phyloP scores from a whole-genome alignment of 169 alveolate species.

The Neospora caninum region DNA sequence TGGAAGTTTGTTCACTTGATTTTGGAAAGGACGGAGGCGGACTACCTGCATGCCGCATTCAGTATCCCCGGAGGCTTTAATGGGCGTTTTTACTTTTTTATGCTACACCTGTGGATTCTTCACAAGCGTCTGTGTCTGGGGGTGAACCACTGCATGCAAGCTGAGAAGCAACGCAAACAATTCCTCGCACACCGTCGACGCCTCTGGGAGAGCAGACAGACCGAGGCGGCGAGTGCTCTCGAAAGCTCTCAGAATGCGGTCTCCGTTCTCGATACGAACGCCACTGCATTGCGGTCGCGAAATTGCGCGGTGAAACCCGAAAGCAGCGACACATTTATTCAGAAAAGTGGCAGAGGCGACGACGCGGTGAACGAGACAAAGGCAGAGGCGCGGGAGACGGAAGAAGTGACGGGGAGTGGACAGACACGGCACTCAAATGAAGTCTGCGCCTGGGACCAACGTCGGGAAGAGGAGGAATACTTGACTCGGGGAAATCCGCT shows the following conservation, averaged over 20 bases:
- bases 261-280: neutral
- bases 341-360: constrained; percentile 5
- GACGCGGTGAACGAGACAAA: neutral
- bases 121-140: constrained; percentile 10
- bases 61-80: constrained; percentile 38
- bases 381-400: neutral
- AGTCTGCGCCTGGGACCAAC: neutral
- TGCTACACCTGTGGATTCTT: constrained; percentile 40
- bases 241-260: neutral
- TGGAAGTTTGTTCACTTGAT: constrained; percentile 42
- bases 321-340: neutral
- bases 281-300: neutral
- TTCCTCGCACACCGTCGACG: constrained; percentile 32
- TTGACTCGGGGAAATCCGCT: neutral
- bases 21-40: constrained; percentile 43
- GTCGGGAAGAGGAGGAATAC: neutral
- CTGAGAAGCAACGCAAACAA: constrained; percentile 26
- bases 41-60: constrained; percentile 13
- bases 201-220: neutral
- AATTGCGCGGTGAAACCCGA: neutral
- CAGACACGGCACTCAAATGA: neutral
- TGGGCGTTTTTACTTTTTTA: constrained; percentile 32
- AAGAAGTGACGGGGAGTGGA: neutral
- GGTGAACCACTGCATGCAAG: constrained; percentile 10
- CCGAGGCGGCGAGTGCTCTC: constrained; percentile 19